Percentiles rank a stretch among this genome's conserved stretches.
phyloP scores from a whole-genome alignment of 495 filamentous ascomycete genomes.

The Neurospora tetrasperma region DNA sequence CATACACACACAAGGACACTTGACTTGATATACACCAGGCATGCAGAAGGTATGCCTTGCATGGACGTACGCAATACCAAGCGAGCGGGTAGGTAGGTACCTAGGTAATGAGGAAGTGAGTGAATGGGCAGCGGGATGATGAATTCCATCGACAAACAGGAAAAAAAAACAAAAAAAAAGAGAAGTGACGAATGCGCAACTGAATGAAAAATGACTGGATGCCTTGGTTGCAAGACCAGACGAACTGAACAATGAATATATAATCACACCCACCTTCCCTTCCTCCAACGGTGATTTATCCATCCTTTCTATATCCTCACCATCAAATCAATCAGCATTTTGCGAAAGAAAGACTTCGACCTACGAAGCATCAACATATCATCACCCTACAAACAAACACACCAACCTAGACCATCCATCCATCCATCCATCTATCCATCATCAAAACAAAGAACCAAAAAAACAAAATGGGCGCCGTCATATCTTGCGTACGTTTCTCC shows the following conservation, averaged over 20 bases:
- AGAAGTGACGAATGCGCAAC: neutral
- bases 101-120: too few relatives aligned
- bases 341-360: conserved; percentile 5
- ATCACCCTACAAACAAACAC: conserved; percentile 3
- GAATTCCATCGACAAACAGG: too few relatives aligned
- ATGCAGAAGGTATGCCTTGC: neutral
- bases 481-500: conserved; percentile 73
- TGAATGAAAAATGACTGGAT: neutral
- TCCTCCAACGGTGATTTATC: neutral
- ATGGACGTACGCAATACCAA: neutral
- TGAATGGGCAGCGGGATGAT: too few relatives aligned
- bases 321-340: too few relatives aligned
- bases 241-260: neutral
- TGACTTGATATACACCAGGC: neutral
- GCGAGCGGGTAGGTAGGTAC: neutral
- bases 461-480: conserved; percentile 79
- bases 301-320: neutral
- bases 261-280: neutral
- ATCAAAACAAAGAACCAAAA: too few relatives aligned
- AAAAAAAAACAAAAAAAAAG: neutral
- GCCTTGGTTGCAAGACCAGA: neutral
- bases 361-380: conserved; percentile 1
- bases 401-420: conserved; percentile 1
- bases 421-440: too few relatives aligned
- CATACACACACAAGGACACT: neutral